Percentiles rank a stretch among this genome's conserved stretches.
Evolutionary conservation across 2,329 filamentous ascomycete genomes (phyloP).

Genomic region (Colletotrichum incanum): DNA sequence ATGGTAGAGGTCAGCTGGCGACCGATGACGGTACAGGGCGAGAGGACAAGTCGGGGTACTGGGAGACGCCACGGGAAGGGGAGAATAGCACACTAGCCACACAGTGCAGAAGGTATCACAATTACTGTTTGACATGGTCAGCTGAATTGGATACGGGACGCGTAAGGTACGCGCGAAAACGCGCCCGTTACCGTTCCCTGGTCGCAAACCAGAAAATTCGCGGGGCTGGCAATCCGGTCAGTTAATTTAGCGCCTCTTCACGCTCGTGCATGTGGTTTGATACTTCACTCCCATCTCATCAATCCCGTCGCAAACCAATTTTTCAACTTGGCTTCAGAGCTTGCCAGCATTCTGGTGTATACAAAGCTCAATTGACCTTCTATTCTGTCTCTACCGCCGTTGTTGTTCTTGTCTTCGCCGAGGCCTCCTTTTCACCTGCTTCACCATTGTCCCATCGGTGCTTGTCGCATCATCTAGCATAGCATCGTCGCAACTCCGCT

Average conservation of each 20-base stretch:
- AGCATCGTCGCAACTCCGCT: not conserved
- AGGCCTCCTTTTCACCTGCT: not conserved
- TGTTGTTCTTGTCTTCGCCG: not conserved
- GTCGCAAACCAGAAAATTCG: constrained; percentile 8
- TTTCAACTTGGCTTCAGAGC: not conserved
- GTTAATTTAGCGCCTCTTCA: not conserved
- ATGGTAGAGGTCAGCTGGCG: not conserved
- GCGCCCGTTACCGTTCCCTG: not conserved
- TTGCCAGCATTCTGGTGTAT: too few species aligned
- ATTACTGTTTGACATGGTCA: not conserved
- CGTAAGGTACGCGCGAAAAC: constrained; percentile 9
- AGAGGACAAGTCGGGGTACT: not conserved
- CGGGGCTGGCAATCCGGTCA: constrained; percentile 11
- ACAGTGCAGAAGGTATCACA: not conserved
- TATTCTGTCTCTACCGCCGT: constrained; percentile 6
- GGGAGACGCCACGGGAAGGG: not conserved
- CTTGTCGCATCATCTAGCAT: not conserved
- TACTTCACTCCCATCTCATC: not conserved
- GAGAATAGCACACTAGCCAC: not conserved
- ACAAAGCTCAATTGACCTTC: not conserved
- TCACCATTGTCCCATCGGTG: not conserved
- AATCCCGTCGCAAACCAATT: not conserved
- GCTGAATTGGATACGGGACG: not conserved
- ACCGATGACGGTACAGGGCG: constrained; percentile 3
- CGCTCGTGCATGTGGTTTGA: not conserved